Conservation (phyloP, 2,329 filamentous ascomycete species). For the Rutstroemia sp. region DNA sequence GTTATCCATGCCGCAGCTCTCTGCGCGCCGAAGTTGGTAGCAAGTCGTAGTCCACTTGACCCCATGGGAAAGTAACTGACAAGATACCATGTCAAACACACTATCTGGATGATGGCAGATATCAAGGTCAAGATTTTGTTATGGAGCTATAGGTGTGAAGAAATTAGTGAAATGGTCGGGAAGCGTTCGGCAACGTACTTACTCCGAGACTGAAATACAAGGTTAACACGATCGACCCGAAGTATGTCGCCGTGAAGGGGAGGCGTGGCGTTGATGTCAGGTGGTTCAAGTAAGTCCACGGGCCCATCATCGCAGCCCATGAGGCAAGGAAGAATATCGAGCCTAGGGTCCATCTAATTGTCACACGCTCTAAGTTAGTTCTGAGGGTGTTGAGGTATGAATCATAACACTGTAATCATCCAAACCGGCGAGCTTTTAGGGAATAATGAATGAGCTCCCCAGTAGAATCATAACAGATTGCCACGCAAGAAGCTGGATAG, state of each 20-base stretch:
- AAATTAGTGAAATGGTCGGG: slow-evolving; percentile 11
- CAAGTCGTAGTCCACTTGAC: slow-evolving; percentile 76
- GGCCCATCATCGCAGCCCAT: slow-evolving; percentile 93
- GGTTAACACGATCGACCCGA: slow-evolving; percentile 84
- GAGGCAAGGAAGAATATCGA: slow-evolving; percentile 84
- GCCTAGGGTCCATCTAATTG: slow-evolving; percentile 82
- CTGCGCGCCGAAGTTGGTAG: slow-evolving; percentile 76
- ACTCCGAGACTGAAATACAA: slow-evolving; percentile 90
- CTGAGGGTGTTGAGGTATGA: slow-evolving; percentile 14
- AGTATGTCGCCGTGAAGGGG: slow-evolving; percentile 91
- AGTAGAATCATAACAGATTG: background rate
- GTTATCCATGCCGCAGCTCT: slow-evolving; percentile 85
- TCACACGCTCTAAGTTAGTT: slow-evolving; percentile 26
- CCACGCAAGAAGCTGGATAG: slow-evolving; percentile 8
- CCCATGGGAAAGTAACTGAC: slow-evolving; percentile 99
- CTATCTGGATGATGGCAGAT: slow-evolving; percentile 75
- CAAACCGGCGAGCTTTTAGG: background rate
- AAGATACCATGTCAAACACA: slow-evolving; percentile 82
- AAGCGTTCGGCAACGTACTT: slow-evolving; percentile 38
- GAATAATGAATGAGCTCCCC: background rate
- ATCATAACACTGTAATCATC: slow-evolving; percentile 10
- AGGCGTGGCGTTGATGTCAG: slow-evolving; percentile 76
- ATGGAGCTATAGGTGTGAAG: slow-evolving; percentile 53
- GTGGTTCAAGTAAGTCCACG: slow-evolving; percentile 73
- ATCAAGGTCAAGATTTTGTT: slow-evolving; percentile 80